Evolutionary conservation across 2,329 filamentous ascomycete species (phyloP), one percentile per base, ranked within the genome.

Genomic region (Trichoderma sp.): DNA sequence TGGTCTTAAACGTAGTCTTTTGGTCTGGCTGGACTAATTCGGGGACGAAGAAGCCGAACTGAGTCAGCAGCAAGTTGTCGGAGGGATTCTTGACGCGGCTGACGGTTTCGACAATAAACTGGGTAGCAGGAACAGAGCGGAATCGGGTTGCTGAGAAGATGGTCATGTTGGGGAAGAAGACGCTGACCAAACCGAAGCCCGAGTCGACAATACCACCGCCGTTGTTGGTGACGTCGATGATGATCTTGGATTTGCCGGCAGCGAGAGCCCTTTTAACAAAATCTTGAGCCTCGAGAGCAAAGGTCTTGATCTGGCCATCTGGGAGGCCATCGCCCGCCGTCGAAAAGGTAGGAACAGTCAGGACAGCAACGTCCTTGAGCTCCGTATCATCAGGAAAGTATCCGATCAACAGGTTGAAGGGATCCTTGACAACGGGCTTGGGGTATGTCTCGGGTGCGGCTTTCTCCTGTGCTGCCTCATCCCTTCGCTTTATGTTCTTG

Each of bases 181-280:
- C 80, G 9, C 83, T 82, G 79, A 91, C 91, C 0, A 87, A 78
- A 60, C 88, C 86, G 62, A 85, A 85, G 2, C 86, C 88, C 8
- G 86, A 84, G 8, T 84, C 78, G 16, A 90, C 80, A 62, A 82
- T 82, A 1, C 92, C 92, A 53, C 92, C 92, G 0, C 85, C 85
- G 77, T 94, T 94, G 2, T 84, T 86, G 4, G 89, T 87, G 7
- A 93, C 80, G 77, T 94, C 92, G 75, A 94, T 88, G 35, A 94
- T 85, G 6, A 94, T 84, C 80, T 89, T 91, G 29, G 73, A 75
- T 6, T 75, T 77, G 1, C 76, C 76, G 7, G 74, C 38, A 0
- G 27, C 60, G 29, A 53, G 14, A 14, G 86, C 86, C 56, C 84
- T 82, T 0, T 84, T 82, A 18, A 92, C 84, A 78, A 91, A 88